Evolutionary conservation across 2,329 filamentous ascomycete genomes (phyloP), one percentile per base, ranked within the genome.

Genomic region (Onygena corvina): DNA sequence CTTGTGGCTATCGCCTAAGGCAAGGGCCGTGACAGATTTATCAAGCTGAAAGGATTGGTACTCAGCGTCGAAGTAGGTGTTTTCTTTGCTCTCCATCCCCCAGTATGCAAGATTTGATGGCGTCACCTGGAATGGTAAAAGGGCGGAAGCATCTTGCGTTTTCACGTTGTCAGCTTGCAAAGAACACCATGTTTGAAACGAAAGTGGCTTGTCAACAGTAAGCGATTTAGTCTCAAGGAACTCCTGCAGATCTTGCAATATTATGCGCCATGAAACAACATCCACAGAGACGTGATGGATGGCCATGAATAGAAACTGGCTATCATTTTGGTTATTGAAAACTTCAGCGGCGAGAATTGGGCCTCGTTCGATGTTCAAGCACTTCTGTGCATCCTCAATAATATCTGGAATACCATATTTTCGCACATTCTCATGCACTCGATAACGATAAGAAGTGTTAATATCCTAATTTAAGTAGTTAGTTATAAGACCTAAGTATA

Each of bases 151-250:
- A 4, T 57, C 18, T 1, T 42, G 44, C 5, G 46, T 25, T 25
- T 51, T 23, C 23, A 47, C 53, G 33, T 62, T 51, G 12, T 62
- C 59, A 0, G 56, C 34, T 48, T 67, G 65, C 51, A 66, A 53
- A 2, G 57, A 54, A 45, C 63, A 67, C 66, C 66, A 69, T 49
- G 56, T 57, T 42, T 67, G 64, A 60, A 69, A 69, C 12, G 65
- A 63, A 1, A 68, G 51, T 2, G 64, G 59, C 44, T 63, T 64
- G 4, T 65, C 64, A 11, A 54, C 52, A 12, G 60, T 54, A 2
- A 67, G 49, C 7, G 62, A 60, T 2, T 64, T 62, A 3, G 58
- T 57, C 9, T 65, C 57, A 21, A 68, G 54, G 12, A 49, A 31
- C 6, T 53, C 53, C 18, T 55, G 44, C n/a, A 55, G 30, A 23